Conservation (phyloP, 108 stramenopile species). For the Parietichytrium sp. region DNA sequence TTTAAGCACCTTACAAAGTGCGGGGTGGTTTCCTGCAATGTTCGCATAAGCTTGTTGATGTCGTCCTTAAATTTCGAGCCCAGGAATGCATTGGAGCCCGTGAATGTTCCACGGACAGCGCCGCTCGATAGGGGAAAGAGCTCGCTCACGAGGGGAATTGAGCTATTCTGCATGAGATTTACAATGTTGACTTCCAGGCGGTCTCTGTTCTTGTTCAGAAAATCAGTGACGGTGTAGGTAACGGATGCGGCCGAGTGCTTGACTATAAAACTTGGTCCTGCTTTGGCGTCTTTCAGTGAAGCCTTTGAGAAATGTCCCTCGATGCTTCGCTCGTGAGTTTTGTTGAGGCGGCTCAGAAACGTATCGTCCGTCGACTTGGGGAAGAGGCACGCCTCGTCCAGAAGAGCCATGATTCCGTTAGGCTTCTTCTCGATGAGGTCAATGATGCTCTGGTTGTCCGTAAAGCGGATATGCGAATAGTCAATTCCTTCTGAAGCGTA, state of each 20-base stretch:
- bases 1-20: conserved; percentile 98
- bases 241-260: conserved; percentile 50
- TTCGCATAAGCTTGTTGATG: conserved; percentile 74
- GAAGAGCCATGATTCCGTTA: conserved; percentile 71
- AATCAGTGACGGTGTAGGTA: conserved; percentile 31
- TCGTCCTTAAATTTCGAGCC: conserved; percentile 79
- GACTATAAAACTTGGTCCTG: conserved; percentile 26
- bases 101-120: too few species aligned
- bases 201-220: conserved; percentile 49
- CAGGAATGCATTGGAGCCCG: conserved; percentile 53
- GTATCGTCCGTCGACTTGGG: conserved; percentile 46
- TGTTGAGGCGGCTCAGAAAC: not conserved
- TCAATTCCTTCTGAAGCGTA: conserved; percentile 68
- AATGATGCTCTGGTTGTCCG: conserved; percentile 85
- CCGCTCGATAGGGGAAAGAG: too few species aligned
- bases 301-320: too few species aligned
- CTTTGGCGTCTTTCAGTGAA: not conserved
- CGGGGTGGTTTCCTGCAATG: conserved; percentile 82
- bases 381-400: conserved; percentile 78
- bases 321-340: too few species aligned
- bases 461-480: conserved; percentile 65
- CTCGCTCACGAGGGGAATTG: not conserved
- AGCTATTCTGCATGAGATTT: conserved; percentile 25
- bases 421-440: conserved; percentile 72
- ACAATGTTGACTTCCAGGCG: not conserved